A percentile compares a stretch with the other conserved stretches of the same genome.
These are phyloP conservation scores for Fusarium brachygibbosum DNA, from an alignment of 2,329 filamentous ascomycete species.

Conservation along the genomic window DNA sequence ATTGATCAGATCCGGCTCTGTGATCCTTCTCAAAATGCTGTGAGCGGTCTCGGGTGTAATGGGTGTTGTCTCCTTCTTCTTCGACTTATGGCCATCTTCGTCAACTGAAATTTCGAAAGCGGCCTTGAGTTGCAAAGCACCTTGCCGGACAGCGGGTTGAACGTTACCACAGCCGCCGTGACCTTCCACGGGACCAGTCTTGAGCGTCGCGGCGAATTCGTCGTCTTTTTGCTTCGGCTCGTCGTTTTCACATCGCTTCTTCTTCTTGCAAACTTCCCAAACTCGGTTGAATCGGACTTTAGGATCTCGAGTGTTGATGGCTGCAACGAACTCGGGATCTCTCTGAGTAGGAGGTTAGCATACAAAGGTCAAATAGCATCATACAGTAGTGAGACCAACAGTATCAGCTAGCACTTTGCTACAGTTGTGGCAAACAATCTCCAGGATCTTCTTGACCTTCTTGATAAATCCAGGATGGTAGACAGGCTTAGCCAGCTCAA, in stretches of 20 bases:
- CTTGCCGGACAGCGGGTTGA: slow-evolving; percentile 89
- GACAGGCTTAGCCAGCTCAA: slow-evolving; percentile 95
- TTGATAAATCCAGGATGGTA: slow-evolving; percentile 97
- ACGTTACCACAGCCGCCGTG: slow-evolving; percentile 96
- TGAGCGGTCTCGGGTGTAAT: slow-evolving; percentile 89
- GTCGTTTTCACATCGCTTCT: slow-evolving; percentile 86
- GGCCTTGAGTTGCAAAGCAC: slow-evolving; percentile 85
- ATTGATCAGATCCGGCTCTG: slow-evolving; percentile 82
- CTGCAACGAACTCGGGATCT: slow-evolving; percentile 85
- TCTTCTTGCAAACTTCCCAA: slow-evolving; percentile 92
- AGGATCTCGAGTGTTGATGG: slow-evolving; percentile 87
- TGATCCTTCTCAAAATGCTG: slow-evolving; percentile 87
- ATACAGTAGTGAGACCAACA: slow-evolving; percentile 81
- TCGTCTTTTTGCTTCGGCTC: slow-evolving; percentile 77
- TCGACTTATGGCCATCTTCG: slow-evolving; percentile 74
- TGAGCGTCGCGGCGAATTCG: slow-evolving; percentile 72
- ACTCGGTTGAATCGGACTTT: slow-evolving; percentile 95
- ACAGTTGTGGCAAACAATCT: slow-evolving; percentile 99
- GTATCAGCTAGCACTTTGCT: slow-evolving; percentile 97
- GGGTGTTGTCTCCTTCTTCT: slow-evolving; percentile 81
- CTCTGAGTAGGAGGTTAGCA: slow-evolving; percentile 77
- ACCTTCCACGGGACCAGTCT: slow-evolving; percentile 64
- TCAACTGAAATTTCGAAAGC: slow-evolving; percentile 75
- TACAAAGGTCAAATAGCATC: slow-evolving; percentile 67
- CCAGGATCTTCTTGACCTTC: slow-evolving; percentile 99